Evolutionary conservation across 2,329 filamentous ascomycete species (phyloP).

Genomic region (Sclerotinia borealis): DNA sequence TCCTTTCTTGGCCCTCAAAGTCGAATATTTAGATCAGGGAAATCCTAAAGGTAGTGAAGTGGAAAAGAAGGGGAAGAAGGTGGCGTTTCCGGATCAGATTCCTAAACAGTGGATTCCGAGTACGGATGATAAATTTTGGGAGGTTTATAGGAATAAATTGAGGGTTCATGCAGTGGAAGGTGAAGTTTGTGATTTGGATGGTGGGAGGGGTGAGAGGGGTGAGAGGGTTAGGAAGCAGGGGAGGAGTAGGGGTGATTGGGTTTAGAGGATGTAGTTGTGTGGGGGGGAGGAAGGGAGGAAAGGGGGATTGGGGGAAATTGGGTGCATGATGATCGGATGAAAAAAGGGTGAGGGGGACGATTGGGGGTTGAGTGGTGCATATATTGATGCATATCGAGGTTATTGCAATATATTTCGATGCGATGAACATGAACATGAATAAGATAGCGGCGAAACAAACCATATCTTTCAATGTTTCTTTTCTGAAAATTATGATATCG

Average conservation of each 20-base stretch:
- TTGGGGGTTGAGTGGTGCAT: not conserved
- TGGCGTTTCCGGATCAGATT: not conserved
- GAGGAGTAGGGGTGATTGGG: not conserved
- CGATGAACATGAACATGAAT: not conserved
- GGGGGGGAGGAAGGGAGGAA: not conserved
- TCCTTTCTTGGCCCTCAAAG: not conserved
- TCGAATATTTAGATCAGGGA: not conserved
- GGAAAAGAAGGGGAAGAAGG: not conserved
- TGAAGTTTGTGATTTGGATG: slow-evolving; percentile 25
- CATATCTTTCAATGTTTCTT: no score
- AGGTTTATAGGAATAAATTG: slow-evolving; percentile 29
- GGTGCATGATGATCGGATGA: no score
- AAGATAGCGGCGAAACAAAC: no score
- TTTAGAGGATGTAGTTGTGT: not conserved
- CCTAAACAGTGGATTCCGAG: slow-evolving; percentile 21
- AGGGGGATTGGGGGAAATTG: no score
- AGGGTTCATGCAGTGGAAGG: slow-evolving; percentile 31
- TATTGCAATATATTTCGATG: not conserved
- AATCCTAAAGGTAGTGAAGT: not conserved
- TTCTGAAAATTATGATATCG: no score
- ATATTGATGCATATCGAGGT: not conserved
- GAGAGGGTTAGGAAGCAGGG: not conserved
- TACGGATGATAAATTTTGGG: slow-evolving; percentile 27
- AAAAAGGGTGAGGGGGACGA: no score
- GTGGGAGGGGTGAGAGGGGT: not conserved